Evolutionary conservation across 441 rosid genomes (phyloP), one percentile per base, ranked within the genome.

Genomic region (Hura crepitans): DNA sequence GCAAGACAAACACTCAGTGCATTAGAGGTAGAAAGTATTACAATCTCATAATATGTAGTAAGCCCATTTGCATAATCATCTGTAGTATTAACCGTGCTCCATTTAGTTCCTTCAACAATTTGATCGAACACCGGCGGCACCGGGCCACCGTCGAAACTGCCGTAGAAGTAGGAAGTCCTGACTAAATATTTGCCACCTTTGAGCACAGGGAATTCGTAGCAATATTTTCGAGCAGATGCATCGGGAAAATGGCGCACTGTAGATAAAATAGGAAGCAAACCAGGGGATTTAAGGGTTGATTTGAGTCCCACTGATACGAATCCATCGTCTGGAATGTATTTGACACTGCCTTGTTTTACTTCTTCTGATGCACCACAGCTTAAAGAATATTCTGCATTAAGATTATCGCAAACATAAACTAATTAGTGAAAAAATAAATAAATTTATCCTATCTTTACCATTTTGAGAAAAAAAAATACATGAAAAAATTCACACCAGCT

Each of bases 41-140:
- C 56, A 45, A 90, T 78, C 85, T 94, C 98, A 63, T 89, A 94
- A 55, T 84, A 91, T 3, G 92, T 82, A 45, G 81, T 83, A 62
- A 78, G 79, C 20, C 93, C 91, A 14, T 83, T 87, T 15, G 89
- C 85, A 72, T 82, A 88, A 80, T 89, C 96, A 76, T 84, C 91
- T 23, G 91, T 75, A 39, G 98, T 91, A 65, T 94, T 83, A 54
- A 94, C 96, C 30, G 78, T 69, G 75, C 90, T 83, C 97, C 98
- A 88, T 79, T 76, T 88, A 30, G 90, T 88, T 46, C 97, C 96
- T 20, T 86, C 89, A 14, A 94, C 47, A 57, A 94, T 85, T 80
- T 94, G 97, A 69, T 89, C 92, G 45, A 89, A 94, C 76, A 94
- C 96, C 0, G 98, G 97, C 0, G 98, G 96, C 57, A 69, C 79